Evolutionary conservation across 495 filamentous ascomycete genomes (phyloP).

Genomic region (Thermochaetoides thermophila): DNA sequence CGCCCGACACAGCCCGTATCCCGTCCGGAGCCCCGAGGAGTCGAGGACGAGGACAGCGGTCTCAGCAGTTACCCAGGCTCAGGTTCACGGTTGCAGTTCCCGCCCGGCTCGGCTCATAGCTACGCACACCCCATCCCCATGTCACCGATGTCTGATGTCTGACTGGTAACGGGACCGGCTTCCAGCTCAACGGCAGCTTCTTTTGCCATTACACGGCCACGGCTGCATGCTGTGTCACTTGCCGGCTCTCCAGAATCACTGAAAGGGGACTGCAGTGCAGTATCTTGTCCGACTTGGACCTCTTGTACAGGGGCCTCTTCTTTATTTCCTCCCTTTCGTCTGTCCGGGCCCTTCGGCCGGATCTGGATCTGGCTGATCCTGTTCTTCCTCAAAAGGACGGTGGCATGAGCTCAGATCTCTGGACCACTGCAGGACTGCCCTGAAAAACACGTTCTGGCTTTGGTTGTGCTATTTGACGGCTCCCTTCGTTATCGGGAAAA

Average conservation of each 20-base stretch:
- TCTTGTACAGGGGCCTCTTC: conserved; percentile 7
- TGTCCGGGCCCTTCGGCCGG: conserved; percentile 9
- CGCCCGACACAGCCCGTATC: conserved; percentile 4
- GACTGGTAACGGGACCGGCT: conserved; percentile 15
- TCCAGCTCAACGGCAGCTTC: conserved; percentile 26
- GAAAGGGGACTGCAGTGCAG: conserved; percentile 28
- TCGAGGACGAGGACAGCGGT: too few relatives aligned
- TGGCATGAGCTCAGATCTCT: conserved; percentile 1
- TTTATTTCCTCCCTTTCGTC: conserved; percentile 5
- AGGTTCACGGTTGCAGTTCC: too few relatives aligned
- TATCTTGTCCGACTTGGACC: conserved; percentile 29
- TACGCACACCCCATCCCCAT: conserved; percentile 1
- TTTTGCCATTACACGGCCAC: conserved; percentile 30
- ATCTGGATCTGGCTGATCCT: conserved; percentile 7
- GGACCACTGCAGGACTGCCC: not conserved
- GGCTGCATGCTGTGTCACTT: conserved; percentile 30
- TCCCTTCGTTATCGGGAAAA: too few relatives aligned
- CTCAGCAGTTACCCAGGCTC: conserved; percentile 9
- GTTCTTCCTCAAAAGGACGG: conserved; percentile 9
- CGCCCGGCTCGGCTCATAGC: conserved; percentile 4
- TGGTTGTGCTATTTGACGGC: not conserved
- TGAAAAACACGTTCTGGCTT: not conserved
- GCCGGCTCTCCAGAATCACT: conserved; percentile 23
- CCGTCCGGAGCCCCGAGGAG: too few relatives aligned
- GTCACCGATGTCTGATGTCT: conserved; percentile 4